Percentiles rank a stretch among this genome's conserved stretches.
Evolutionary conservation across 2,329 filamentous ascomycete species (phyloP).

Genomic region (Claviceps spartinae): DNA sequence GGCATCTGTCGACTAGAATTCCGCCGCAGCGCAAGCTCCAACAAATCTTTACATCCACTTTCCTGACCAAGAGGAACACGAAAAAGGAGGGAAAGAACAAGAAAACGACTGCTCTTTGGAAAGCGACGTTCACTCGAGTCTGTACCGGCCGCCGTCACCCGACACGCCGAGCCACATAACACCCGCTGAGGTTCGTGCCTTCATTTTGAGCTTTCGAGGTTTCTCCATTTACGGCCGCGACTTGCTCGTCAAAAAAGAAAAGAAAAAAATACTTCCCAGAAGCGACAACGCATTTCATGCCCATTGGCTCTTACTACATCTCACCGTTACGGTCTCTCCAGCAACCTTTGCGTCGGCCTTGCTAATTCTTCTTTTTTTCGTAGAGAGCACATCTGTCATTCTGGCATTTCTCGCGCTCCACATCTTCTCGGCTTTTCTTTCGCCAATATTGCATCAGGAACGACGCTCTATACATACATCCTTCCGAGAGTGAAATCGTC

Average conservation of each 20-base stretch:
- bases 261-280: neutral
- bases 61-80: neutral
- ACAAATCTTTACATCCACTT: neutral
- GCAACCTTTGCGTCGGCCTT: constrained; percentile 1
- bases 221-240: constrained; percentile 14
- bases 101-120: constrained; percentile 1
- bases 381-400: neutral
- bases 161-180: neutral
- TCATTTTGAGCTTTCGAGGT: constrained; percentile 21
- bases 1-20: neutral
- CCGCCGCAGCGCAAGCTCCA: neutral
- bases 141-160: neutral
- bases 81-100: neutral
- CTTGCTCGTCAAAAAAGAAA: constrained; percentile 8
- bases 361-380: neutral
- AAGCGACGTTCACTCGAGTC: constrained; percentile 1
- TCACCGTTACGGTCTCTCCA: neutral
- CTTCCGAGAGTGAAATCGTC: neutral
- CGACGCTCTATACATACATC: neutral
- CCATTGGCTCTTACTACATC: neutral
- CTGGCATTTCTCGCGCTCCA: neutral
- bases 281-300: neutral
- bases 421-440: neutral
- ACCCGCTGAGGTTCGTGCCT: constrained; percentile 1
- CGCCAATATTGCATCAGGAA: neutral